phyloP scores from a whole-genome alignment of 2,329 filamentous ascomycete genomes.

The Cadophora malorum region DNA sequence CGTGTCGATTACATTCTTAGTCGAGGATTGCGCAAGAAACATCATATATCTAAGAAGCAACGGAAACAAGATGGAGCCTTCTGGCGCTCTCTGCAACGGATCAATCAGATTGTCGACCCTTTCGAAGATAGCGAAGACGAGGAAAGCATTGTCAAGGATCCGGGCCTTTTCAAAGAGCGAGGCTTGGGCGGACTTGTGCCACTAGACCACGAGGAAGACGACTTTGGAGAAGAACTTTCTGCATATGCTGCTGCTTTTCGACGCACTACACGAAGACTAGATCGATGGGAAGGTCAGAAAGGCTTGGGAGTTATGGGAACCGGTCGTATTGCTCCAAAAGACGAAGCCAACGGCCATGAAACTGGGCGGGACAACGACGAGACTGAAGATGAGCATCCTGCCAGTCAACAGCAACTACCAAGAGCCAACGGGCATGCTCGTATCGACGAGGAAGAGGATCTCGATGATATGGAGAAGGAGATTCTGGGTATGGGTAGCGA shows the following conservation, averaged over 20 bases:
- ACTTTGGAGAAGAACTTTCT: conserved; percentile 77
- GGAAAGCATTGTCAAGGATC: conserved; percentile 47
- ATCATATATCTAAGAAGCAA: conserved; percentile 66
- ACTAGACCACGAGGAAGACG: conserved; percentile 67
- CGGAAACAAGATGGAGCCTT: conserved; percentile 71
- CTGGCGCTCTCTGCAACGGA: conserved; percentile 68
- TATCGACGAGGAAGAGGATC: conserved; percentile 50
- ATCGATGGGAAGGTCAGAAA: conserved; percentile 67
- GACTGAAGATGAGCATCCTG: conserved; percentile 46
- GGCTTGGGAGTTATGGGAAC: conserved; percentile 44
- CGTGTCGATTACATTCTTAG: conserved; percentile 84
- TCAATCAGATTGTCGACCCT: conserved; percentile 60
- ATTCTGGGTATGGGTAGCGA: conserved; percentile 54
- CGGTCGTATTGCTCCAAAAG: conserved; percentile 35
- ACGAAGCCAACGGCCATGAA: conserved; percentile 35
- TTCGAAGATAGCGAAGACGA: conserved; percentile 71
- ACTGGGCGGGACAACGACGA: conserved; percentile 41
- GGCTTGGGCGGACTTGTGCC: conserved; percentile 70
- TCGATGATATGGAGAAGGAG: conserved; percentile 63
- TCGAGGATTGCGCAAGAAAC: conserved; percentile 71
- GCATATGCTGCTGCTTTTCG: conserved; percentile 71
- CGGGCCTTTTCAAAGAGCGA: conserved; percentile 56
- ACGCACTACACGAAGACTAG: conserved; percentile 67
- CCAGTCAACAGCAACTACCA: conserved; percentile 43
- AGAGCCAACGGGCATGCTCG: conserved; percentile 47